Conservation (phyloP, 108 stramenopile genomes). For the Craspedostauros australis region DNA sequence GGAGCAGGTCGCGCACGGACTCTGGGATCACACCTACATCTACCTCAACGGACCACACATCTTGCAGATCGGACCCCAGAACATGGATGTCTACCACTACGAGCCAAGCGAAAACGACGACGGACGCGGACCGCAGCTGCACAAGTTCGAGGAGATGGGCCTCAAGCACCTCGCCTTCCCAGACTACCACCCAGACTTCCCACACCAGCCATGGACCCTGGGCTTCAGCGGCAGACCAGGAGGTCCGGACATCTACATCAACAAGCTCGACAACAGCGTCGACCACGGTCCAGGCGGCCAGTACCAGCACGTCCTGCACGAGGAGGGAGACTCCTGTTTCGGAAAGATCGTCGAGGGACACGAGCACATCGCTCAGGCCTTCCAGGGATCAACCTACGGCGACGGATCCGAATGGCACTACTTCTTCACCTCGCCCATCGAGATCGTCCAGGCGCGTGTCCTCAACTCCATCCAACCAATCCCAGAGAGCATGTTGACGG, state of each 20-base stretch:
- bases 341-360: slow-evolving; percentile 47
- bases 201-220: slow-evolving; percentile 70
- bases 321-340: slow-evolving; percentile 90
- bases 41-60: slow-evolving; percentile 80
- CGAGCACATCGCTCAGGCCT: not conserved
- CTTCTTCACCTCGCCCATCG: slow-evolving; percentile 24
- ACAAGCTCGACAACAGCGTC: slow-evolving; percentile 71
- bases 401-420: slow-evolving; percentile 29
- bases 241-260: slow-evolving; percentile 91
- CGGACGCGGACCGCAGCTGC: slow-evolving; percentile 1
- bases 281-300: slow-evolving; percentile 89
- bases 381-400: not conserved
- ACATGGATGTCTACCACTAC: not conserved
- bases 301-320: slow-evolving; percentile 54
- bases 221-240: slow-evolving; percentile 85
- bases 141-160: slow-evolving; percentile 28
- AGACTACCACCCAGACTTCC: slow-evolving; percentile 65
- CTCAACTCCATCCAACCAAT: too few species aligned
- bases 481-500: too few species aligned
- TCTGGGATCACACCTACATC: slow-evolving; percentile 71
- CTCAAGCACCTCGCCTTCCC: slow-evolving; percentile 62
- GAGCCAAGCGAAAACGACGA: slow-evolving; percentile 4
- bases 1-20: slow-evolving; percentile 68
- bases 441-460: slow-evolving; percentile 29
- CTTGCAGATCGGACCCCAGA: slow-evolving; percentile 65